Conservation (phyloP, 768 basidiomycete species). For the Lactifluus echinatus region DNA sequence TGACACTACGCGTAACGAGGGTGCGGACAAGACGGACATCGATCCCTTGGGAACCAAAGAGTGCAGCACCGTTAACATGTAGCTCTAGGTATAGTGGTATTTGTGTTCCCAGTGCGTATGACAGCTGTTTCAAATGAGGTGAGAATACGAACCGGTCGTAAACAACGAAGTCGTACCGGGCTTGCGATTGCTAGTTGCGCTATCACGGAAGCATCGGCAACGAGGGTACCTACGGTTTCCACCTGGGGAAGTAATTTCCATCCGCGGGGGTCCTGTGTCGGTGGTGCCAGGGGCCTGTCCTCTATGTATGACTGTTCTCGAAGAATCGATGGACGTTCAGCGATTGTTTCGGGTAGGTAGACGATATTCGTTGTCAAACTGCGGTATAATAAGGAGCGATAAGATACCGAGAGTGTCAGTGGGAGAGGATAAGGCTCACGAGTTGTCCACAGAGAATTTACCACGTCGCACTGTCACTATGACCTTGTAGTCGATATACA, state of each 20-base stretch:
- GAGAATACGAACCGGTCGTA: background rate
- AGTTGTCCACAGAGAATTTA: constrained; percentile 11
- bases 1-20: background rate
- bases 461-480: constrained; percentile 11
- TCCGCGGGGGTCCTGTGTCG: constrained; percentile 15
- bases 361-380: constrained; percentile 16
- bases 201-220: background rate
- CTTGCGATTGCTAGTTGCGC: constrained; percentile 9
- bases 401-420: background rate
- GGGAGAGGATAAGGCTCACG: constrained; percentile 3
- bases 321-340: constrained; percentile 14
- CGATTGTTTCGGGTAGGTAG: constrained; percentile 17
- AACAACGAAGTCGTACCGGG: constrained; percentile 3
- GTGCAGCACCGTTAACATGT: background rate
- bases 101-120: constrained; percentile 12
- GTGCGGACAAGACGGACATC: constrained; percentile 14
- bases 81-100: constrained; percentile 14
- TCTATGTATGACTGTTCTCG: constrained; percentile 17
- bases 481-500: constrained; percentile 20
- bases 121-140: background rate
- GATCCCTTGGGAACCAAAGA: background rate
- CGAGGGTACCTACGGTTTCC: background rate
- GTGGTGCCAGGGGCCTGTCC: background rate
- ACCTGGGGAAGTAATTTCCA: constrained; percentile 19
- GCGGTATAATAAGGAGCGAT: background rate